Percentiles rank a stretch among this genome's conserved stretches.
phyloP scores from a whole-genome alignment of 73 alveolate genomes.

The Durusdinium trenchii region DNA sequence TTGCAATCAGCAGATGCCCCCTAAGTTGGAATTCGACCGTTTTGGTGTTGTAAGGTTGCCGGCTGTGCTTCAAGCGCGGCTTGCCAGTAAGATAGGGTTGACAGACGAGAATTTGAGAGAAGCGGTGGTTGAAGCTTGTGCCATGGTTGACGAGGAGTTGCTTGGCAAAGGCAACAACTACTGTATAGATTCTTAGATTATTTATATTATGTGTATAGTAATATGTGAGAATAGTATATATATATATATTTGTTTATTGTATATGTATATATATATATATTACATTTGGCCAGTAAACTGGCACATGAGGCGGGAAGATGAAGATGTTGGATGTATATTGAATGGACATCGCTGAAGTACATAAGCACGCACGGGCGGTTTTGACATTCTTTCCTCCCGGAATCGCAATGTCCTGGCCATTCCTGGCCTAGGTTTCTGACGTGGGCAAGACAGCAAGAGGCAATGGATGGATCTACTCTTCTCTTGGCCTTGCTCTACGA shows the following conservation, averaged over 20 bases:
- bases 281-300: no score
- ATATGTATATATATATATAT: no score
- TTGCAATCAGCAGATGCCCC: no score
- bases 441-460: slow-evolving; percentile 94
- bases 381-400: neutral
- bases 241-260: no score
- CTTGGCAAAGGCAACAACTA: neutral
- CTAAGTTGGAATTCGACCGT: no score
- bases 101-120: slow-evolving; percentile 56
- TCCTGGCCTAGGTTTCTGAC: slow-evolving; percentile 43
- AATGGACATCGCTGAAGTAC: no score
- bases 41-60: slow-evolving; percentile 41
- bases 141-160: slow-evolving; percentile 78
- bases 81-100: slow-evolving; percentile 14
- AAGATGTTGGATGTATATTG: no score
- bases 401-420: neutral
- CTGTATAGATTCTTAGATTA: no score
- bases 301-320: no score
- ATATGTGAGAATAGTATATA: no score
- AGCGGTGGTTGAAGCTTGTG: slow-evolving; percentile 93
- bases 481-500: slow-evolving; percentile 73
- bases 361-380: no score
- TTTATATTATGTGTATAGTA: no score
- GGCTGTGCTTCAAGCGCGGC: slow-evolving; percentile 50
- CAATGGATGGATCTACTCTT: slow-evolving; percentile 88